Base-by-base conservation (phyloP, 2,329 filamentous ascomycete genomes). In the Albifimbria verrucaria region DNA sequence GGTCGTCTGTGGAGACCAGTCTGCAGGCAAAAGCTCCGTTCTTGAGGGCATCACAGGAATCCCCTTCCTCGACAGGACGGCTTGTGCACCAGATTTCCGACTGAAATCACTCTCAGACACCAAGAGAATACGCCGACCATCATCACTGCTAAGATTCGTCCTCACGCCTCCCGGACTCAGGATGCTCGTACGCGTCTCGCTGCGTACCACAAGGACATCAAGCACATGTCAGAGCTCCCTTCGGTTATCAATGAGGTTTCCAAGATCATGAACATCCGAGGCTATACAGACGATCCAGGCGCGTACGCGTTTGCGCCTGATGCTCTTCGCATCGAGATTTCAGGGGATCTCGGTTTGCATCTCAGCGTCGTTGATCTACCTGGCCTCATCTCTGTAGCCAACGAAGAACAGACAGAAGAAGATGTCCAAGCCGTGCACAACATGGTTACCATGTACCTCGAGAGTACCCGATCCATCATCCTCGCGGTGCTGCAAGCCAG, bases 351-450 rank as follows among this genome's bases (percentile, higher is more conserved):
- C 2, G 60, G 62, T 1, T 55, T 62, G 4, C 69, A 75, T 24
- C 65, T 79, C 2, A 78, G 75, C 1, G 65, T 78, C 7, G 74
- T 79, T 1, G 76, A 79, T 53, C 59, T 79, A 2, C 76, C 75
- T 2, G 74, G 76, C 2, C 60, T 78, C 4, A 74, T 78, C 28
- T 64, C 71, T 5, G 62, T 65, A 2, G 55, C 68, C 7, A 68
- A 64, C 18, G 65, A 70, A 7, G 60, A 69, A 5, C 65, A 74
- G 45, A 67, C 65, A 10, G 55, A 58, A 1, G 51, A 55, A n/a
- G 71, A 72, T 47, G 65, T 71, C 1, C 52, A 68, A 7, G 54
- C 66, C 7, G 68, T 78, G 2, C 48, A 55, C 7, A 54, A 62
- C 4, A 64, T 78, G 21, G 71, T 77, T 3, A 59, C 69, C 9